Percentiles rank a stretch among this genome's conserved stretches.
phyloP scores from a whole-genome alignment of 208 protist genomes.

The Leishmania turanica region DNA sequence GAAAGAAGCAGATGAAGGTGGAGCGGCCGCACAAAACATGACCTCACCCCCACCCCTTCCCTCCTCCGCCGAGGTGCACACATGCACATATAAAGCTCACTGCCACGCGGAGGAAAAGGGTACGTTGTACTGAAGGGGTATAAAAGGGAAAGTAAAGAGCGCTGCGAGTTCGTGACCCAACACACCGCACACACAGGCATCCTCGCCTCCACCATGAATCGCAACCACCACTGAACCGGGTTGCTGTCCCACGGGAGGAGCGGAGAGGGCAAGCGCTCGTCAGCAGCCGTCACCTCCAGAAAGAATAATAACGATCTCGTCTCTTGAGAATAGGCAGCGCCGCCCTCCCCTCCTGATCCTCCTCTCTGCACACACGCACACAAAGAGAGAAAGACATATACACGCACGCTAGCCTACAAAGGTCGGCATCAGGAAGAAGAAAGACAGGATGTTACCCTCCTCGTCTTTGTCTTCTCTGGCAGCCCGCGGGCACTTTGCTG shows the following conservation, averaged over 20 bases:
- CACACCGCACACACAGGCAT: not conserved
- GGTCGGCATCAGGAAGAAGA: not conserved
- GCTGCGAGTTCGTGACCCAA: not conserved
- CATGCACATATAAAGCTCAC: not conserved
- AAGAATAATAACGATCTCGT: not conserved
- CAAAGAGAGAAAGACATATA: not conserved
- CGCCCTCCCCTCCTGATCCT: not conserved
- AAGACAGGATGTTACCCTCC: not conserved
- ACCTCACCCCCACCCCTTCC: not conserved
- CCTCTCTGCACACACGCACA: not conserved
- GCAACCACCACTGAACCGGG: not conserved
- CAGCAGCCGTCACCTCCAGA: not conserved
- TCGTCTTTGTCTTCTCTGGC: not conserved
- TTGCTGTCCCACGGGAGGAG: not conserved
- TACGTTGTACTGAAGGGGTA: too few relatives aligned
- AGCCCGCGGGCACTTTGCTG: not conserved
- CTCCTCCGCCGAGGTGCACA: not conserved
- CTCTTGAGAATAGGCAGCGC: not conserved
- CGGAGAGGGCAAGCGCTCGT: not conserved
- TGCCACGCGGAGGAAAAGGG: not conserved
- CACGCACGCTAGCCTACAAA: not conserved
- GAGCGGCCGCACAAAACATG: not conserved
- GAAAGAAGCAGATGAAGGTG: not conserved
- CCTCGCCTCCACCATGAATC: too few relatives aligned
- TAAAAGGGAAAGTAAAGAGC: not conserved